Evolutionary conservation across 108 stramenopile species (phyloP).

Genomic region (Schizochytrium sp.): DNA sequence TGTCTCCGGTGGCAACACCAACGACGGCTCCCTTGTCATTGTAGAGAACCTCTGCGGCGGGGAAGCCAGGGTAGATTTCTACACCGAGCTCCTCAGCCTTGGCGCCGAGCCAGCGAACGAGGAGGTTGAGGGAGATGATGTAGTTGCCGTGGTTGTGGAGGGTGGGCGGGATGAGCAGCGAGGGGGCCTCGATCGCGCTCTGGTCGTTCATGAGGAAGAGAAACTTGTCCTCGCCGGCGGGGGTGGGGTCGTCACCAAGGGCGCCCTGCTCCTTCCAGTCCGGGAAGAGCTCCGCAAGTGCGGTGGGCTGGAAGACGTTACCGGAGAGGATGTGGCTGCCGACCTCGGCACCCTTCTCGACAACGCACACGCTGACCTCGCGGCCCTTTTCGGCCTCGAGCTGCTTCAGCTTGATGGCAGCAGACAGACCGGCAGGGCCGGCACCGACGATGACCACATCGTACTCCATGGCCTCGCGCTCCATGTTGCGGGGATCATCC

Average conservation of each 20-base stretch:
- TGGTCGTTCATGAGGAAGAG: conserved; percentile 81
- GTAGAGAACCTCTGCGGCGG: conserved; percentile 92
- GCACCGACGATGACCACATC: conserved; percentile 80
- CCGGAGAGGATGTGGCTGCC: conserved; percentile 98
- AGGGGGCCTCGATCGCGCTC: conserved; percentile 66
- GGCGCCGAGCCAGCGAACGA: conserved; percentile 91
- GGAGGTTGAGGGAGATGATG: conserved; percentile 88
- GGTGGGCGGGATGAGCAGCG: conserved; percentile 83
- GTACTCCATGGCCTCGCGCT: conserved; percentile 79
- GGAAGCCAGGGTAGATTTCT: conserved; percentile 97
- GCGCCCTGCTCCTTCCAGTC: conserved; percentile 78
- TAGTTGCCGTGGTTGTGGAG: conserved; percentile 98
- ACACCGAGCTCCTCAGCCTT: conserved; percentile 97
- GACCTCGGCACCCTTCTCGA: conserved; percentile 97
- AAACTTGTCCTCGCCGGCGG: conserved; percentile 89
- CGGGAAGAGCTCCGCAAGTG: conserved; percentile 93
- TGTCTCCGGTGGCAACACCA: conserved; percentile 91
- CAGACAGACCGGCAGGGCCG: conserved; percentile 89
- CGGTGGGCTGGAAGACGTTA: conserved; percentile 96
- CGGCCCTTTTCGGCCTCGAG: conserved; percentile 82
- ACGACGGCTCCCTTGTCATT: conserved; percentile 76
- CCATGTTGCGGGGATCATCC: conserved; percentile 49
- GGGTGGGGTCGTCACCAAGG: conserved; percentile 74
- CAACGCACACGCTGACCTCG: conserved; percentile 94
- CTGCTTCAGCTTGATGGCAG: conserved; percentile 95